A percentile compares a stretch with the other conserved stretches of the same genome.
Evolutionary conservation across 371 early-diverging fungal genomes (phyloP).

Genomic region (Aphelidium insulamus): DNA sequence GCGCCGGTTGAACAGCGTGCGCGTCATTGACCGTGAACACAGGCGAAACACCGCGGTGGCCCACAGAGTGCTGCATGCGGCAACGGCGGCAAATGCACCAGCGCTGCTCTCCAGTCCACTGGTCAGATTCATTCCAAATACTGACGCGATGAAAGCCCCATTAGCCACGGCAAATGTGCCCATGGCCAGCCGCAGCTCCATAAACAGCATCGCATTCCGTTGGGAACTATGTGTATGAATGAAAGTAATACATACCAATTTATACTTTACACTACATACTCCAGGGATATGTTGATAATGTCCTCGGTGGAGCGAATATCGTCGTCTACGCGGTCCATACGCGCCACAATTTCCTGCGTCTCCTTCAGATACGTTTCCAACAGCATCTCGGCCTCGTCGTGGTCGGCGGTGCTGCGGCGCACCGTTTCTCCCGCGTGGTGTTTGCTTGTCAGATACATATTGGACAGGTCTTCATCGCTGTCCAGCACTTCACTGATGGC

Average conservation of each 20-base stretch:
- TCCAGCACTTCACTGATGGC: conserved; percentile 55
- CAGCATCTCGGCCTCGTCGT: conserved; percentile 66
- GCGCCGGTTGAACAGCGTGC: no score
- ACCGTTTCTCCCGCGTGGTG: conserved; percentile 24
- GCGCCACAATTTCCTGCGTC: conserved; percentile 58
- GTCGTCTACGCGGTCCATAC: conserved; percentile 32
- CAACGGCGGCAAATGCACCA: no score
- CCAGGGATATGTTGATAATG: conserved; percentile 59
- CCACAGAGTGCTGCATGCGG: no score
- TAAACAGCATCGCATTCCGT: conserved; percentile 58
- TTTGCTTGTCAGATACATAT: conserved; percentile 67
- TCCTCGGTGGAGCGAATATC: conserved; percentile 67
- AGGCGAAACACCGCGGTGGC: no score
- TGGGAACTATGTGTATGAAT: no score
- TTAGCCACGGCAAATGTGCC: conserved; percentile 46
- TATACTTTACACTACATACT: no score
- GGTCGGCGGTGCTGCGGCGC: conserved; percentile 29
- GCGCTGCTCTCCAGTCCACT: no score
- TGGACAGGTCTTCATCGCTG: conserved; percentile 70
- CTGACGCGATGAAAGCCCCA: conserved; percentile 39
- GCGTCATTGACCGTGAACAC: no score
- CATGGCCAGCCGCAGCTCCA: conserved; percentile 56
- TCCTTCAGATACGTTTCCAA: conserved; percentile 68
- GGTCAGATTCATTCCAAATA: conserved; percentile 74
- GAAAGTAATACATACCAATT: no score